Conservation (phyloP, 1,284 basidiomycete genomes). For the Xerocomus amazonicus region DNA sequence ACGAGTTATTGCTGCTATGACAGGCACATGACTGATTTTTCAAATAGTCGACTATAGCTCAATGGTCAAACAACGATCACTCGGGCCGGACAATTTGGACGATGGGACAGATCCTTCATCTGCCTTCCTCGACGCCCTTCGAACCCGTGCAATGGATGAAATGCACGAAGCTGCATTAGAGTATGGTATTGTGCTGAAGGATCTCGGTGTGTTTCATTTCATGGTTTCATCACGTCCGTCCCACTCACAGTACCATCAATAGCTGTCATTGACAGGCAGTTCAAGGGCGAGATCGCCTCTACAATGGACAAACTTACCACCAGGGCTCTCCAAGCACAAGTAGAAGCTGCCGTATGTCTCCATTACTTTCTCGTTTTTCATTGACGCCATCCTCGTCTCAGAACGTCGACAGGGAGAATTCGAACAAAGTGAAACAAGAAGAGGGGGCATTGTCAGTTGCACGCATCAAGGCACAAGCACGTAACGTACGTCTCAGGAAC, state of each 20-base stretch:
- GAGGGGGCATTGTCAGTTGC: conserved; percentile 73
- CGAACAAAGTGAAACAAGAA: conserved; percentile 80
- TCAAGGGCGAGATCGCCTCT: conserved; percentile 77
- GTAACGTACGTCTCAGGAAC: conserved; percentile 43
- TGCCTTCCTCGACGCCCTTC: conserved; percentile 73
- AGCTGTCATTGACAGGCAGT: conserved; percentile 81
- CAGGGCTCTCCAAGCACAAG: conserved; percentile 75
- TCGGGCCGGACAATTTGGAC: conserved; percentile 70
- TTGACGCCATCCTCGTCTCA: conserved; percentile 21
- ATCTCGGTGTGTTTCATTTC: conserved; percentile 49
- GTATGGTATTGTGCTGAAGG: conserved; percentile 76
- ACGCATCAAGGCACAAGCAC: conserved; percentile 65
- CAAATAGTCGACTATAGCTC: conserved; percentile 48
- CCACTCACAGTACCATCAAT: conserved; percentile 7
- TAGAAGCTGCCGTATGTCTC: conserved; percentile 68
- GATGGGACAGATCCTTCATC: conserved; percentile 65
- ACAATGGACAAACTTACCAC: conserved; percentile 84
- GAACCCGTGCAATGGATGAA: conserved; percentile 80
- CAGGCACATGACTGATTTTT: conserved; percentile 4
- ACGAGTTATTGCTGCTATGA: conserved; percentile 40
- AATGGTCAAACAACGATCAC: conserved; percentile 74
- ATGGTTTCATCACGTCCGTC: background rate
- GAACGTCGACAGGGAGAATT: conserved; percentile 82
- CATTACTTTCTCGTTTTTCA: background rate
- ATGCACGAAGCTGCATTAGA: conserved; percentile 73